These are phyloP conservation scores for Fraxinus greggii DNA, from an alignment of 305 asterid genomes.

Conservation along the genomic window DNA sequence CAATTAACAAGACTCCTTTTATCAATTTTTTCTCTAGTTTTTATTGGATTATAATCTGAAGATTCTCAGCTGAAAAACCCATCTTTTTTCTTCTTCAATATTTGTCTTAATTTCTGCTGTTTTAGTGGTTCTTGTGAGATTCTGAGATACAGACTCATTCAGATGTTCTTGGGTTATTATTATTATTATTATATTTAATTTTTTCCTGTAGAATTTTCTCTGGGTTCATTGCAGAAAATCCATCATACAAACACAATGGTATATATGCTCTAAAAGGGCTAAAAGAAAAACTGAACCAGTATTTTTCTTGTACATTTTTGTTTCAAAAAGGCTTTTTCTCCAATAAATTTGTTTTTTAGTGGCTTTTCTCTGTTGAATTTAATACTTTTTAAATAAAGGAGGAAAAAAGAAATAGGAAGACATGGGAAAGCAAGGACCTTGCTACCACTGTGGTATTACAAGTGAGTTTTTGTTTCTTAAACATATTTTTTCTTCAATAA, in stretches of 20 bases:
- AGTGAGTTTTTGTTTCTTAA: constrained; percentile 62
- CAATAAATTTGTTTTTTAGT: neutral
- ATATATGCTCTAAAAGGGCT: constrained; percentile 37
- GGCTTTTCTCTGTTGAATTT: constrained; percentile 25
- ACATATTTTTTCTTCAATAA: constrained; percentile 14
- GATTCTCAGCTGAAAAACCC: constrained; percentile 22
- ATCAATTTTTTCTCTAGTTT: constrained; percentile 17
- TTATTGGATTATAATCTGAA: constrained; percentile 25
- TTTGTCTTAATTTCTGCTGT: constrained; percentile 27
- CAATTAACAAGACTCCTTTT: constrained; percentile 30
- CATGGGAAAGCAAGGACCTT: constrained; percentile 99
- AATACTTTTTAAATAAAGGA: constrained; percentile 17
- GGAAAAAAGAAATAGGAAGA: constrained; percentile 23
- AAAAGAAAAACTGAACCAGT: constrained; percentile 33
- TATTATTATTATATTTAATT: constrained; percentile 6
- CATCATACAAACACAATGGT: constrained; percentile 34
- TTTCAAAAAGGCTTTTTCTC: constrained; percentile 22
- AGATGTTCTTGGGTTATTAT: constrained; percentile 20
- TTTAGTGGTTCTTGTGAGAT: constrained; percentile 32
- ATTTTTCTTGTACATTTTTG: constrained; percentile 28
- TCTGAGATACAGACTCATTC: constrained; percentile 30
- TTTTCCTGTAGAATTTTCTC: constrained; percentile 25
- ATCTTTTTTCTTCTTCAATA: constrained; percentile 23
- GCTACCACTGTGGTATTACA: constrained; percentile 99
- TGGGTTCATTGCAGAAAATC: constrained; percentile 35